phyloP scores from a whole-genome alignment of 495 filamentous ascomycete species.

The Penicillium alfredii region DNA sequence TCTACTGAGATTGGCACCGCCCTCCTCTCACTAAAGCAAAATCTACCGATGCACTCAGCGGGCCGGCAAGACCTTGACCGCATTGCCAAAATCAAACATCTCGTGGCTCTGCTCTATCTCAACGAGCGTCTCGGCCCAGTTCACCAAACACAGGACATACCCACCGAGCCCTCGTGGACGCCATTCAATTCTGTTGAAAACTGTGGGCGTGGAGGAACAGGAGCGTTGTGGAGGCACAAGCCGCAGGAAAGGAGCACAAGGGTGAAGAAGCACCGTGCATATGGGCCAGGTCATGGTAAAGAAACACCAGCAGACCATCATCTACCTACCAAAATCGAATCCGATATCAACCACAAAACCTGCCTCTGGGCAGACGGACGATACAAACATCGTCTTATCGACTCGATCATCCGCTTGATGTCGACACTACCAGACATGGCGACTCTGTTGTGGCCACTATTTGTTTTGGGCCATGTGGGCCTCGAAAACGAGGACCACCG shows the following conservation, averaged over 20 bases:
- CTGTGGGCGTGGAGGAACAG: background rate
- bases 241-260: background rate
- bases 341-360: background rate
- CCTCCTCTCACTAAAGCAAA: constrained; percentile 8
- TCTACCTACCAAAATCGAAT: too few species aligned
- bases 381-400: constrained; percentile 6
- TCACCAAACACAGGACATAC: background rate
- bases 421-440: constrained; percentile 8
- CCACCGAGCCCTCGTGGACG: background rate
- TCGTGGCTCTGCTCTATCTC: constrained; percentile 15
- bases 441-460: constrained; percentile 15
- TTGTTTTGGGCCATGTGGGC: constrained; percentile 9
- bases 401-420: constrained; percentile 7
- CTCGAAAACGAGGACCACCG: constrained; percentile 14
- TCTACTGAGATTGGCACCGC: constrained; percentile 1
- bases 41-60: constrained; percentile 3
- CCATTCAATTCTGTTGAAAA: background rate
- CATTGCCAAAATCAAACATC: constrained; percentile 13
- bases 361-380: background rate
- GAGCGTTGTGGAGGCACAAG: background rate
- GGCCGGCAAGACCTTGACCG: constrained; percentile 6
- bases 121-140: constrained; percentile 4
- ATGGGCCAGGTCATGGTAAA: background rate
- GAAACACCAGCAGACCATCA: background rate
- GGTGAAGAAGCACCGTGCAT: background rate